Evolutionary conservation across 2,329 filamentous ascomycete species (phyloP).

Genomic region (Aspergillus brunneoviolaceus): DNA sequence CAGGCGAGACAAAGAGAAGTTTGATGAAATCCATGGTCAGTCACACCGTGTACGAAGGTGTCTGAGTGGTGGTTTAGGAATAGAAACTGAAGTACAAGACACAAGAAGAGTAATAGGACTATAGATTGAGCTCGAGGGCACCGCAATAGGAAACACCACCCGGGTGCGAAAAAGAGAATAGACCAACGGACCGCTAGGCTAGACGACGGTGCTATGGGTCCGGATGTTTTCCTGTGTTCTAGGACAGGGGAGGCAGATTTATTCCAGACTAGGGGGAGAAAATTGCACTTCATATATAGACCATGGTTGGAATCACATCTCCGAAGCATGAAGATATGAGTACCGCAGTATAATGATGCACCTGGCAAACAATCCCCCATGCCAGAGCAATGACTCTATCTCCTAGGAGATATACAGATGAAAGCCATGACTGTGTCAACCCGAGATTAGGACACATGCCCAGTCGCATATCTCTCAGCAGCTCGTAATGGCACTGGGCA

Average conservation of each 20-base stretch:
- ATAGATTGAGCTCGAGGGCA: neutral
- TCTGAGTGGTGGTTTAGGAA: neutral
- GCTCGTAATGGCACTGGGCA: neutral
- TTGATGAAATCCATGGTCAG: slow-evolving; percentile 26
- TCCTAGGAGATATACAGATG: neutral
- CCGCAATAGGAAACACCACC: slow-evolving; percentile 1
- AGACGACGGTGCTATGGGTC: neutral
- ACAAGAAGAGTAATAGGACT: neutral
- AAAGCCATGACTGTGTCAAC: neutral
- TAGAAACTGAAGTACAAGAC: neutral
- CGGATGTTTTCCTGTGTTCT: neutral
- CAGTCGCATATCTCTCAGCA: slow-evolving; percentile 1
- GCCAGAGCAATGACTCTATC: slow-evolving; percentile 1
- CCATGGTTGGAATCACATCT: neutral
- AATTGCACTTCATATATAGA: slow-evolving; percentile 3
- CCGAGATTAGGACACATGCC: neutral
- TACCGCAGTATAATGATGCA: neutral
- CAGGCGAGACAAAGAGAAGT: slow-evolving; percentile 53
- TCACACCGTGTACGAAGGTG: neutral
- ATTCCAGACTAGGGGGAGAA: neutral
- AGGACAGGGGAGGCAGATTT: neutral
- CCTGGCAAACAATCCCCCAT: neutral
- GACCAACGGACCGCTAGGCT: slow-evolving; percentile 1
- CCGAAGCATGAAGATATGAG: neutral
- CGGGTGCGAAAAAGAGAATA: slow-evolving; percentile 1